Percentiles rank a stretch among this genome's conserved stretches.
Evolutionary conservation across 352 stramenopile species (phyloP).

Genomic region (Peronospora farinosa): DNA sequence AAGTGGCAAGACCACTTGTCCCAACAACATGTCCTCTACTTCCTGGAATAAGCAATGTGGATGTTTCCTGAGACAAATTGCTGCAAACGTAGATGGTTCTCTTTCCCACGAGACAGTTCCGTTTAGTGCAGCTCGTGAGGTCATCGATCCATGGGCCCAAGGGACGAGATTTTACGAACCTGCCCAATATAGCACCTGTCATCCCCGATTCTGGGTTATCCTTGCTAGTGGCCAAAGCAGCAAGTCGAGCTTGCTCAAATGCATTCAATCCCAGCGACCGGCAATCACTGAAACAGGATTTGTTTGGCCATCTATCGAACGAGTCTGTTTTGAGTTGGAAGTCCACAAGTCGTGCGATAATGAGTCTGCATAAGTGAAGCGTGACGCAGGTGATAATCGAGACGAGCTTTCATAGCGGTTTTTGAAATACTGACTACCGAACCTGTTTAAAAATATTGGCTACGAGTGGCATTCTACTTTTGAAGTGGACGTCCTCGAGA

Average conservation of each 20-base stretch:
- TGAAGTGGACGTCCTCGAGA: constrained; percentile 6
- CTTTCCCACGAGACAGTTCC: constrained; percentile 32
- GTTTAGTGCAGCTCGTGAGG: constrained; percentile 37
- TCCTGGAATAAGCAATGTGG: no score
- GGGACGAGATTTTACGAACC: constrained; percentile 54
- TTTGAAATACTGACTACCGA: constrained; percentile 41
- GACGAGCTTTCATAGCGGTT: constrained; percentile 7
- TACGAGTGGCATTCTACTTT: constrained; percentile 35
- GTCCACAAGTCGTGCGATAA: constrained; percentile 2
- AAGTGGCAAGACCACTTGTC: no score
- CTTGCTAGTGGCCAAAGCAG: constrained; percentile 14
- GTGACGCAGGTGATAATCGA: constrained; percentile 12
- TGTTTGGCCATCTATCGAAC: constrained; percentile 7
- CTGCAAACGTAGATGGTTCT: no score
- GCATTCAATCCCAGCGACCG: constrained; percentile 36
- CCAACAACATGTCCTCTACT: no score
- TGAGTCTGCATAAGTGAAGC: constrained; percentile 5
- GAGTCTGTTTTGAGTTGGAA: constrained; percentile 4
- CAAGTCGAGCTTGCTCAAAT: constrained; percentile 21
- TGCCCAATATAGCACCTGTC: constrained; percentile 47
- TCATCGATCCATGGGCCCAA: constrained; percentile 12
- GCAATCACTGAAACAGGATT: constrained; percentile 8
- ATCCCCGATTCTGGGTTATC: constrained; percentile 22
- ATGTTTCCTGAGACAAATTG: no score
- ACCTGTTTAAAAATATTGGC: constrained; percentile 51